These are phyloP conservation scores for Microdochium trichocladiopsis DNA, from an alignment of 2,329 filamentous ascomycete genomes.

Conservation along the genomic window DNA sequence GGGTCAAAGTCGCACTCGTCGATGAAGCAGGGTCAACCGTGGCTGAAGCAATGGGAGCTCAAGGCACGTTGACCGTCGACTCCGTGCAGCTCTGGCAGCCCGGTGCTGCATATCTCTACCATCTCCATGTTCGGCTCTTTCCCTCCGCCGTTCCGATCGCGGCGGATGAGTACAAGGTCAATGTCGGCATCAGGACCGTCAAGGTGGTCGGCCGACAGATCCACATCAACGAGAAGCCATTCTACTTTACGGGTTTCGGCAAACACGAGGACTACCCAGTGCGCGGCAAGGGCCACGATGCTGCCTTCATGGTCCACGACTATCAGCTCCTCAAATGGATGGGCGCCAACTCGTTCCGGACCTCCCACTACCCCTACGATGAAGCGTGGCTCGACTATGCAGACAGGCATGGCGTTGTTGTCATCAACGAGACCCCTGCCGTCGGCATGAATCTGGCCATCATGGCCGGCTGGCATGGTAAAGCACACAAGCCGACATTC, in stretches of 20 bases:
- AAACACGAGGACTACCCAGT: constrained; percentile 18
- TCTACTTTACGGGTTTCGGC: constrained; percentile 22
- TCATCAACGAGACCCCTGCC: constrained; percentile 19
- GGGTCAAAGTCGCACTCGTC: neutral
- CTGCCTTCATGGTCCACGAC: constrained; percentile 21
- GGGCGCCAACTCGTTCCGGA: constrained; percentile 22
- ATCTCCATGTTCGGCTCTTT: constrained; percentile 11
- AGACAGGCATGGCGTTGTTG: constrained; percentile 18
- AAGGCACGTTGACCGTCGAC: constrained; percentile 8
- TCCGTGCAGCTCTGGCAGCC: constrained; percentile 16
- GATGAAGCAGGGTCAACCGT: neutral
- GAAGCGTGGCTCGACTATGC: constrained; percentile 20
- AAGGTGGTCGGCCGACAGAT: constrained; percentile 11
- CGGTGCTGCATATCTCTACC: constrained; percentile 18
- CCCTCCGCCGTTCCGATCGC: constrained; percentile 1
- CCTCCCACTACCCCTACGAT: constrained; percentile 21
- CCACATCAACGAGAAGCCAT: constrained; percentile 17
- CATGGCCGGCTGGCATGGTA: constrained; percentile 5
- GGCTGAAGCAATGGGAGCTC: neutral
- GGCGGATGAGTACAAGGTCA: constrained; percentile 10
- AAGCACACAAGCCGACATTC: constrained; percentile 7
- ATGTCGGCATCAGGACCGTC: constrained; percentile 13
- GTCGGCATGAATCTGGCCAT: constrained; percentile 16
- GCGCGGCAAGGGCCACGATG: constrained; percentile 20
- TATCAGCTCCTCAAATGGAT: constrained; percentile 20